A percentile compares a stretch with the other conserved stretches of the same genome.
These are phyloP conservation scores for Pestalotiopsis sp. DNA, from an alignment of 2,329 filamentous ascomycete genomes.

Conservation along the genomic window DNA sequence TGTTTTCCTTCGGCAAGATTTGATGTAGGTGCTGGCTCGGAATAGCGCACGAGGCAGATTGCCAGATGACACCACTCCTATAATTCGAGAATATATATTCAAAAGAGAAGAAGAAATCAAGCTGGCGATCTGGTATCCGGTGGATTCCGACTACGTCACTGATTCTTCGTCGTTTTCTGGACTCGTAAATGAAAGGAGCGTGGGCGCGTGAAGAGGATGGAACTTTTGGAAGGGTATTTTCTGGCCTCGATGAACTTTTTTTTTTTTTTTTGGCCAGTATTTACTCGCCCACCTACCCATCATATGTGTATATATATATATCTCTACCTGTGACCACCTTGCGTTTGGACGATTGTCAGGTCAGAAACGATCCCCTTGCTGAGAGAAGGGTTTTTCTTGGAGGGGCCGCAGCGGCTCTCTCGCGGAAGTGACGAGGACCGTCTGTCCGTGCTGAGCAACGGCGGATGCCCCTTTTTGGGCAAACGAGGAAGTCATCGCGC, in stretches of 20 bases:
- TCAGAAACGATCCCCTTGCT: background rate
- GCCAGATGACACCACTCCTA: background rate
- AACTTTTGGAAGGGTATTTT: background rate
- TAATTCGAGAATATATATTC: no score
- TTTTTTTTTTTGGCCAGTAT: background rate
- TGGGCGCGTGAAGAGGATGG: no score
- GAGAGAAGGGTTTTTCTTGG: background rate
- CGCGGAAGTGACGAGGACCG: background rate
- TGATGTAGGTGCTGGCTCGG: conserved; percentile 13
- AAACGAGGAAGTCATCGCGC: conserved; percentile 7
- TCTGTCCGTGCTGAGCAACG: background rate
- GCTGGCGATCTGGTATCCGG: no score
- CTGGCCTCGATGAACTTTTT: background rate
- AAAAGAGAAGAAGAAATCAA: no score
- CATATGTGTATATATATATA: background rate
- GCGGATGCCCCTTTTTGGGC: background rate
- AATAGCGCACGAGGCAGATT: background rate
- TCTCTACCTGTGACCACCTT: background rate
- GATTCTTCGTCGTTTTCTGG: no score
- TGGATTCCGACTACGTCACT: no score
- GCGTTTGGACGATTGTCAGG: background rate
- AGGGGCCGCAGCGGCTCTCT: background rate
- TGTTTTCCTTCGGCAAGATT: conserved; percentile 7
- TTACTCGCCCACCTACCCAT: background rate
- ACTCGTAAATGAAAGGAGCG: no score